Evolutionary conservation across 108 stramenopile genomes (phyloP), one percentile per base, ranked within the genome.

Genomic region (Nitzschia sp.): DNA sequence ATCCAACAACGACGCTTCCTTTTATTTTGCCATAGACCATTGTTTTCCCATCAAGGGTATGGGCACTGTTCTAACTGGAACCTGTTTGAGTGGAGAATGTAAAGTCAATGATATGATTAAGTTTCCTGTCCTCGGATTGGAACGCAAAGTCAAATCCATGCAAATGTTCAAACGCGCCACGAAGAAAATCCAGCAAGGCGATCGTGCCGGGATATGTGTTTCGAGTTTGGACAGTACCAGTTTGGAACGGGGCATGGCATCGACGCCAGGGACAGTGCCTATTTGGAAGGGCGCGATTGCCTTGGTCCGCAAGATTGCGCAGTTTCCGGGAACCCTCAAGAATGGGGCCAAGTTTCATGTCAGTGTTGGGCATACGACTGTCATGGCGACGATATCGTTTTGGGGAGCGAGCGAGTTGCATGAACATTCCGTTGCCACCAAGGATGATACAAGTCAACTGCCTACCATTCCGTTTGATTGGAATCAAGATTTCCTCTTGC

Each of bases 11-110:
- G 50, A 53, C 5, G 34, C 21, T 43, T 39, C 67, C 52, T 94
- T 93, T 77, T 89, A 86, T 63, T 92, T 92, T 66, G 80, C 85
- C 37, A 86, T 97, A 53, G 97, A 98, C 69, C 97, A 98, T 63
- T 97, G 96, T 63, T 98, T 98, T 65, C 82, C 96, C 14, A 86
- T 98, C 53, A 93, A 91, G 53, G 99, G 99, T 3, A 89, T 96
- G 64, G 99, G 99, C 15, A 98, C 99, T 11, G 95, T 99, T 15
- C 69, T 98, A 56, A 98, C 99, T 8, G 98, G 98, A 38, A 98
- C 97, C 7, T 90, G 91, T 53, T 76, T 98, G 6, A 73, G 72
- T 19, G 99, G 99, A 53, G 70, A 70, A 17, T 77, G 83, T 8
- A 74, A 79, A 14, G 95, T 97, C 21, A 92, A 95, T 78, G 92